A percentile compares a stretch with the other conserved stretches of the same genome.
Conservation (phyloP, 2,329 filamentous ascomycete genomes). For the Blastomyces gilchristii region DNA sequence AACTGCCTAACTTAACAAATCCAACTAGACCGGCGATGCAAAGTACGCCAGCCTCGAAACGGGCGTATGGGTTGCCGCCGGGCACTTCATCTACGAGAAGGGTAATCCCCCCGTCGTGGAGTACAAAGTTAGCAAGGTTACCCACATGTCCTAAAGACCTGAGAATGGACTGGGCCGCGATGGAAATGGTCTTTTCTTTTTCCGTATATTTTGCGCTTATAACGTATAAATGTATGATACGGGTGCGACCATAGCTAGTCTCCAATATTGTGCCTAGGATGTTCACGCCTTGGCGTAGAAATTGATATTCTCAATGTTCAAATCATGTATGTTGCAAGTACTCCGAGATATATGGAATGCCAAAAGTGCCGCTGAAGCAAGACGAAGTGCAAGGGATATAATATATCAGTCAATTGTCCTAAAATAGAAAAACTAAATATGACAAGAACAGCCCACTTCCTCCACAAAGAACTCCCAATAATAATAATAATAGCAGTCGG, state of each 20-base stretch:
- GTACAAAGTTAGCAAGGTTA: slow-evolving; percentile 34
- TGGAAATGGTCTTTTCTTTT: too few species aligned
- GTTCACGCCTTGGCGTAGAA: too few species aligned
- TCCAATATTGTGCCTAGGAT: too few species aligned
- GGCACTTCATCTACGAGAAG: slow-evolving; percentile 31
- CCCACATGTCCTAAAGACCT: slow-evolving; percentile 14
- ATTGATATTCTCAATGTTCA: too few species aligned
- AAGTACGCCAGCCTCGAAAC: slow-evolving; percentile 34
- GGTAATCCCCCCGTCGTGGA: slow-evolving; percentile 32
- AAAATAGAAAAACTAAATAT: neutral
- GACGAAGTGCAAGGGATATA: neutral
- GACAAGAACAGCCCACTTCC: neutral
- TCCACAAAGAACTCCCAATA: too few species aligned
- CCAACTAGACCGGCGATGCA: slow-evolving; percentile 31
- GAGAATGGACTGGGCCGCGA: too few species aligned
- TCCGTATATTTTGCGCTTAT: neutral
- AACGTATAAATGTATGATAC: neutral
- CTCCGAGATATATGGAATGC: too few species aligned
- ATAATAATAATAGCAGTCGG: neutral
- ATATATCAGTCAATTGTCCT: neutral
- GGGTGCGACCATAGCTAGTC: too few species aligned
- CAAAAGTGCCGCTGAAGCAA: neutral
- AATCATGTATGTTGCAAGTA: too few species aligned
- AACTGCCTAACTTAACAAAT: slow-evolving; percentile 6
- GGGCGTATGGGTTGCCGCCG: slow-evolving; percentile 32